phyloP scores from a whole-genome alignment of 306 rosid species.

The Castanopsis chinensis region DNA sequence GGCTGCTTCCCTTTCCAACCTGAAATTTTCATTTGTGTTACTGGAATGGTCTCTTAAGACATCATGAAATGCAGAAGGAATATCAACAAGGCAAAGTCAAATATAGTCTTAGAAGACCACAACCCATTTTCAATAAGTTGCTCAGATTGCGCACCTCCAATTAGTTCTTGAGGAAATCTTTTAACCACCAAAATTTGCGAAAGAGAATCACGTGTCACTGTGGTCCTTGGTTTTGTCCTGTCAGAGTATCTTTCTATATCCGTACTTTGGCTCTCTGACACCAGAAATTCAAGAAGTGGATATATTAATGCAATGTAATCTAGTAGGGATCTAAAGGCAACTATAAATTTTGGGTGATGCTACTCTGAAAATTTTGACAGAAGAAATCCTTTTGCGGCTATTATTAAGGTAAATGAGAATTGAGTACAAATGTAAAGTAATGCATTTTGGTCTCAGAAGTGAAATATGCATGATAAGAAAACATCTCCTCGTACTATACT shows the following conservation, averaged over 20 bases:
- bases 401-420: too few relatives aligned
- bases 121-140: slow-evolving; percentile 5
- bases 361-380: too few relatives aligned
- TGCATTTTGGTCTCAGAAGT: too few relatives aligned
- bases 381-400: too few relatives aligned
- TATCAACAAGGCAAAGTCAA: slow-evolving; percentile 14
- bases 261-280: slow-evolving; percentile 42
- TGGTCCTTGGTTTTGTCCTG: slow-evolving; percentile 19
- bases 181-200: slow-evolving; percentile 45
- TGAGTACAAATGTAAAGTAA: too few relatives aligned
- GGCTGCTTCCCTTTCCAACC: slow-evolving; percentile 34
- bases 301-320: too few relatives aligned
- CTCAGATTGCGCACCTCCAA: slow-evolving; percentile 46
- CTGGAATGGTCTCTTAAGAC: slow-evolving; percentile 3
- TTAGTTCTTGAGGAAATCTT: slow-evolving; percentile 53
- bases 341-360: neutral
- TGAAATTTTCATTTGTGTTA: slow-evolving; percentile 31
- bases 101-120: slow-evolving; percentile 1
- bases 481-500: too few relatives aligned
- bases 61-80: slow-evolving; percentile 2
- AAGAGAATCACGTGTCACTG: slow-evolving; percentile 50
- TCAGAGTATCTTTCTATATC: slow-evolving; percentile 51
- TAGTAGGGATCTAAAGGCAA: neutral
- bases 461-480: too few relatives aligned
- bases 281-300: slow-evolving; percentile 10